Evolutionary conservation across 345 rosid genomes (phyloP).

Genomic region (Salix koriyanagi): DNA sequence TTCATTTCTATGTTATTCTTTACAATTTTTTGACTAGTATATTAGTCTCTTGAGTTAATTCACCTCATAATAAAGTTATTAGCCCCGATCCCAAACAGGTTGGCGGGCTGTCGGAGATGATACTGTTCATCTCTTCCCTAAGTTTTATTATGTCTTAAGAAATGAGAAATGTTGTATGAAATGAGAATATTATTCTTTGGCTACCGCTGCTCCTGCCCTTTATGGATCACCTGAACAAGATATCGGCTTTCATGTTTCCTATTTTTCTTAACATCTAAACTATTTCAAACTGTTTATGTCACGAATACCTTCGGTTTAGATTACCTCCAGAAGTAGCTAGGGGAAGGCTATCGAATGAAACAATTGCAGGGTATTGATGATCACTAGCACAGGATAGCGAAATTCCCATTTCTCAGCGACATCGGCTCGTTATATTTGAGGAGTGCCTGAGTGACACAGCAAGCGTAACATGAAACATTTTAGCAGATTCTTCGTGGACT

Average conservation of each 20-base stretch:
- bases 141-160: no score
- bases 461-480: no score
- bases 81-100: neutral
- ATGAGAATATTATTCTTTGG: no score
- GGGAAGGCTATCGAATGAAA: neutral
- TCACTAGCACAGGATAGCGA: neutral
- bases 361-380: neutral
- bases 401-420: neutral
- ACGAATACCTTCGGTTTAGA: neutral
- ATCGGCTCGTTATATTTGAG: neutral
- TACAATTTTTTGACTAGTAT: neutral
- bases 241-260: no score
- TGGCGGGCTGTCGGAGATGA: neutral
- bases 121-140: neutral
- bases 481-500: no score
- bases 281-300: neutral
- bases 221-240: no score
- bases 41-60: neutral
- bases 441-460: no score
- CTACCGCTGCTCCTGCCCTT: no score
- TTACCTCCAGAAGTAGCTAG: neutral
- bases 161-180: neutral
- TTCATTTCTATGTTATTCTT: neutral
- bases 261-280: no score
- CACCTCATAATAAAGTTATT: neutral